Evolutionary conservation across 148 eudicot genomes (phyloP).

Genomic region (Beta vulgaris): DNA sequence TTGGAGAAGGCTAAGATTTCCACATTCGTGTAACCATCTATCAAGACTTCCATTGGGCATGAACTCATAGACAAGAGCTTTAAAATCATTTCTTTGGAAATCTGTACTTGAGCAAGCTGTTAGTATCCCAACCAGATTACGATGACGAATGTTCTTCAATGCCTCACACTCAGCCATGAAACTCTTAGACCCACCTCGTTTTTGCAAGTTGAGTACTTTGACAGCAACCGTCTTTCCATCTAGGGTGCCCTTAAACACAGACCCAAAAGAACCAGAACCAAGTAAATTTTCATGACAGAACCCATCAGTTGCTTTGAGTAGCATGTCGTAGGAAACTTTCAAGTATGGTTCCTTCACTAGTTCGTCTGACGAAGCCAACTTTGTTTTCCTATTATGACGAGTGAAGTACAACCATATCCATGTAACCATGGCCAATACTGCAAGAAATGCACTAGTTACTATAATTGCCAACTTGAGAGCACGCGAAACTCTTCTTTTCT

Average conservation of each 20-base stretch:
- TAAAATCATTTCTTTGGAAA: slow-evolving; percentile 20
- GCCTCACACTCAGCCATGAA: slow-evolving; percentile 36
- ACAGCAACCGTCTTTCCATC: slow-evolving; percentile 25
- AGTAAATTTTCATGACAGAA: slow-evolving; percentile 24
- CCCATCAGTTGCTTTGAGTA: slow-evolving; percentile 33
- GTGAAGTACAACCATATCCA: neutral
- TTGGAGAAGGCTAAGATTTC: neutral
- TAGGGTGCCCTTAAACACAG: neutral
- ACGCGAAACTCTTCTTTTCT: neutral
- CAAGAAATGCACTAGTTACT: neutral
- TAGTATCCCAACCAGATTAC: slow-evolving; percentile 28
- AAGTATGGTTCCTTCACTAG: slow-evolving; percentile 2
- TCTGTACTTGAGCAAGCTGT: slow-evolving; percentile 39
- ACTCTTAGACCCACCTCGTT: slow-evolving; percentile 28
- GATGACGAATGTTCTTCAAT: slow-evolving; percentile 33
- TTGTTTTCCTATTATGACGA: slow-evolving; percentile 1
- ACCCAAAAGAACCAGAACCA: slow-evolving; percentile 24
- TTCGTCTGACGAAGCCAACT: neutral
- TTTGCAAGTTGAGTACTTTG: slow-evolving; percentile 36
- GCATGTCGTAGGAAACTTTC: slow-evolving; percentile 28
- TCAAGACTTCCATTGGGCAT: neutral
- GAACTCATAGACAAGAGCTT: neutral
- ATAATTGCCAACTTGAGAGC: neutral
- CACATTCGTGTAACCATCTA: neutral
- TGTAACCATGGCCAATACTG: neutral